Base-by-base conservation (phyloP, 805 yeast genomes). In the Deakozyma indianensis region DNA sequence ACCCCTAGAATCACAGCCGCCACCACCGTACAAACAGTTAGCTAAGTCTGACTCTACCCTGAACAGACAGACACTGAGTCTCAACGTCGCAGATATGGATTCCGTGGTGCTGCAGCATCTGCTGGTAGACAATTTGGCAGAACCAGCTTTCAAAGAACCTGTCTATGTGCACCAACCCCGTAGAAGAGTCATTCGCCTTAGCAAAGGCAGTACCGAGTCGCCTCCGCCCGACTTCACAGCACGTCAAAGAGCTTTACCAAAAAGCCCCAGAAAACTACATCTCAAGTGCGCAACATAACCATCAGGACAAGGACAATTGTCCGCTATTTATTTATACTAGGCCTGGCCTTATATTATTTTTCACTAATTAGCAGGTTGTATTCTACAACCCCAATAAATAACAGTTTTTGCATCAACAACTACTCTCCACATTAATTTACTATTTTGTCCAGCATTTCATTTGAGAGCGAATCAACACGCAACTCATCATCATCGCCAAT, bases 401-500 rank as follows among this genome's bases (percentile, higher is more conserved):
- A n/a, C n/a, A n/a, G n/a, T n/a, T n/a, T n/a, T n/a, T n/a, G n/a
- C n/a, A n/a, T n/a, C n/a, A n/a, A n/a, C n/a, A n/a, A n/a, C n/a
- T n/a, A n/a, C n/a, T n/a, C n/a, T n/a, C n/a, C n/a, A n/a, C n/a
- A 14, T 25, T 25, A 25, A 25, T 14, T 25, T 25, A 32, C 38
- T 22, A 53, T 47, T 14, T 49, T 49, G 23, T 52, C 49, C 22
- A 53, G 23, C 21, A 53, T 25, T 32, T 43, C 28, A 23, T 50
- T 42, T 3, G 48, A 47, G 22, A 41, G 24, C 18, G 23, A 42
- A 11, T 45, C 44, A 15, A 35, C 27, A 27, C 23, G 48, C 7
- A 22, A 43, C 28, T 46, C 47, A 25, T 41, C 45, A 9, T 45
- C 48, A 3, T 41, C 48, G 3, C 25, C 41, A 4, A 44, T 22